Percentiles rank a stretch among this genome's conserved stretches.
Evolutionary conservation across 164 flowering plant species (phyloP).

Genomic region (Vitis amurensis): DNA sequence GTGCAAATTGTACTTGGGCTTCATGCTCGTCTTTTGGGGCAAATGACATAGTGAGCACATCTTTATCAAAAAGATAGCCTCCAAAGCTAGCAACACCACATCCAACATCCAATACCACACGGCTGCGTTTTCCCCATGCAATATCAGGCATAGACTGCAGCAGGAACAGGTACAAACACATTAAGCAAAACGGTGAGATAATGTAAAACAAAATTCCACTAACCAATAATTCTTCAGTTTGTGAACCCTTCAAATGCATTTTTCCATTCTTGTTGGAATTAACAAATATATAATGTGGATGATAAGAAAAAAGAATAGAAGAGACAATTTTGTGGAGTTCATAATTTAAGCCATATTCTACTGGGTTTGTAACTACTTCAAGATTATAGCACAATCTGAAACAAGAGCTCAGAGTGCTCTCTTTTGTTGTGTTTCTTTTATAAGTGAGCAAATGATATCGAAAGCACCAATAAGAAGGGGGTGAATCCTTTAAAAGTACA

Average conservation of each 20-base stretch:
- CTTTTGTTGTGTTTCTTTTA: no score
- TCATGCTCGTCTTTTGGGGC: conserved; percentile 99
- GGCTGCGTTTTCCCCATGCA: conserved; percentile 88
- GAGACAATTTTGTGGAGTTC: no score
- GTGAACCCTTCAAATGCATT: not conserved
- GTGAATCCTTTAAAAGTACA: no score
- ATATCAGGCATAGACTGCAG: conserved; percentile 71
- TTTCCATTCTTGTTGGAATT: not conserved
- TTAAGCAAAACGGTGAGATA: not conserved
- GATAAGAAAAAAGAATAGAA: no score
- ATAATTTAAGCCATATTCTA: no score
- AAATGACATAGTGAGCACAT: conserved; percentile 88
- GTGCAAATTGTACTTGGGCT: conserved; percentile 98
- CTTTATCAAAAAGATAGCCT: conserved; percentile 91
- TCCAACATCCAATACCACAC: conserved; percentile 93
- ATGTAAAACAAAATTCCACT: not conserved
- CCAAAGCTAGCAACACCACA: conserved; percentile 99
- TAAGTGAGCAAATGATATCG: no score
- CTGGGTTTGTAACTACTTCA: no score
- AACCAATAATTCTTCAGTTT: not conserved
- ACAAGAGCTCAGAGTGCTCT: no score
- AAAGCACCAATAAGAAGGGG: no score
- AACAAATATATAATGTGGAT: no score
- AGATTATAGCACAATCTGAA: no score
- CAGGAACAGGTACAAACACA: not conserved